A percentile compares a stretch with the other conserved stretches of the same genome.
Conservation (phyloP, 345 rosid genomes). For the Erucastrum elatum region DNA sequence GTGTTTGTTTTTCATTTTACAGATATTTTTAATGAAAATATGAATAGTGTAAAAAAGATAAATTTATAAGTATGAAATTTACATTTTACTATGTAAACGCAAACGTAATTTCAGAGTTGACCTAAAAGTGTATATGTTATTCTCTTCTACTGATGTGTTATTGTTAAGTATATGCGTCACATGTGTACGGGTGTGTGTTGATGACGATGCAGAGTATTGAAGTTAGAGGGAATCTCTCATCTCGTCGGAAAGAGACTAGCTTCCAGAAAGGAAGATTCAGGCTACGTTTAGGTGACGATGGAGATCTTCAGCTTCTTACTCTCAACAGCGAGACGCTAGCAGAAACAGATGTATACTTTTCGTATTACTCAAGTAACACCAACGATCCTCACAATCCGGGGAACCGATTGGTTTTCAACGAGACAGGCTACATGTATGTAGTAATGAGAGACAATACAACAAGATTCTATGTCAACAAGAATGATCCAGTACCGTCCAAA, state of each 20-base stretch:
- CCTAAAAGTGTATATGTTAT: background rate
- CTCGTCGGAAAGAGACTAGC: slow-evolving; percentile 11
- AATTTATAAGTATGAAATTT: background rate
- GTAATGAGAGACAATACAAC: slow-evolving; percentile 33
- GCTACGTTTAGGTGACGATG: slow-evolving; percentile 1
- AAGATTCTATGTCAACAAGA: slow-evolving; percentile 1
- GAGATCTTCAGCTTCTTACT: slow-evolving; percentile 15
- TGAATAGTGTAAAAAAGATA: background rate
- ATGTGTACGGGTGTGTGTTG: background rate
- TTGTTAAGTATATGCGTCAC: background rate
- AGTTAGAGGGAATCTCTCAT: slow-evolving; percentile 9
- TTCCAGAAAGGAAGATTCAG: slow-evolving; percentile 18
- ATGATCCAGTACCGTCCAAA: slow-evolving; percentile 1
- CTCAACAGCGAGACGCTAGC: slow-evolving; percentile 33
- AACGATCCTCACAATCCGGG: slow-evolving; percentile 9
- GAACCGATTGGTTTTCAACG: slow-evolving; percentile 45
- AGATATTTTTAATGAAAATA: background rate
- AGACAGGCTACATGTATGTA: slow-evolving; percentile 48
- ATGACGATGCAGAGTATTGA: slow-evolving; percentile 17
- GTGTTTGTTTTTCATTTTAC: background rate
- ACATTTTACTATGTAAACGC: background rate
- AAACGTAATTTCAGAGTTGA: background rate
- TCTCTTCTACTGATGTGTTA: background rate
- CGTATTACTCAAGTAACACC: slow-evolving; percentile 43
- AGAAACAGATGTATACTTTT: background rate